Evolutionary conservation across 2,329 filamentous ascomycete genomes (phyloP).

Genomic region (Emergomyces pasteurianus): DNA sequence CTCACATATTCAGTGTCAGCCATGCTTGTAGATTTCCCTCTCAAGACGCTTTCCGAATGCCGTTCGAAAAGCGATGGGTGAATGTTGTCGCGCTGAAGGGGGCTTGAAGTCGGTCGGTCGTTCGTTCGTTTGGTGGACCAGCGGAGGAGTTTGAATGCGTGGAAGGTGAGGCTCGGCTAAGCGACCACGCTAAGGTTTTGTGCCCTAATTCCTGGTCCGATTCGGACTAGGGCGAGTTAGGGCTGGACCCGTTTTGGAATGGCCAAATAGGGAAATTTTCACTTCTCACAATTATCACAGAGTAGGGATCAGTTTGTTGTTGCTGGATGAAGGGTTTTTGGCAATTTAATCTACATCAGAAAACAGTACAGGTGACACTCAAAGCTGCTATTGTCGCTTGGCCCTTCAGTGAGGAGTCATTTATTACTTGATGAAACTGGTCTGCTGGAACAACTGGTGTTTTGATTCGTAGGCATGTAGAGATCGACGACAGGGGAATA

Average conservation of each 20-base stretch:
- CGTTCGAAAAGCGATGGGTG: constrained; percentile 33
- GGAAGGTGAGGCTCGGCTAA: constrained; percentile 30
- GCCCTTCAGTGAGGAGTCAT: background rate
- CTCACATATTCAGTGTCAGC: constrained; percentile 82
- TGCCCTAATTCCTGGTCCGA: constrained; percentile 25
- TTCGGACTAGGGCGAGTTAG: constrained; percentile 1
- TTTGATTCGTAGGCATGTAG: background rate
- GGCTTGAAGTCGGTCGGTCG: background rate
- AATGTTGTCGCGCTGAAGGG: constrained; percentile 3
- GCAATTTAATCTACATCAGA: background rate
- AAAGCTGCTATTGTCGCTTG: background rate
- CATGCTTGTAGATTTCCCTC: constrained; percentile 54
- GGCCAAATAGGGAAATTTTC: background rate
- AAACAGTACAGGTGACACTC: background rate
- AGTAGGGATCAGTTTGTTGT: background rate
- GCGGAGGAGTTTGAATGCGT: constrained; percentile 18
- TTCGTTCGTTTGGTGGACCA: constrained; percentile 10
- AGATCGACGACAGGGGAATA: background rate
- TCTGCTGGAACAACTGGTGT: constrained; percentile 1
- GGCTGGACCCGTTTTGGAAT: background rate
- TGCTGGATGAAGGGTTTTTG: background rate
- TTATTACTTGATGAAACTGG: background rate
- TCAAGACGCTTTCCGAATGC: constrained; percentile 33
- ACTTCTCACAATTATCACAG: background rate
- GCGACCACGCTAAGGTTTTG: constrained; percentile 25